A percentile compares a stretch with the other conserved stretches of the same genome.
phyloP scores from a whole-genome alignment of 2,329 filamentous ascomycete species.

The Lizonia empirigonia region DNA sequence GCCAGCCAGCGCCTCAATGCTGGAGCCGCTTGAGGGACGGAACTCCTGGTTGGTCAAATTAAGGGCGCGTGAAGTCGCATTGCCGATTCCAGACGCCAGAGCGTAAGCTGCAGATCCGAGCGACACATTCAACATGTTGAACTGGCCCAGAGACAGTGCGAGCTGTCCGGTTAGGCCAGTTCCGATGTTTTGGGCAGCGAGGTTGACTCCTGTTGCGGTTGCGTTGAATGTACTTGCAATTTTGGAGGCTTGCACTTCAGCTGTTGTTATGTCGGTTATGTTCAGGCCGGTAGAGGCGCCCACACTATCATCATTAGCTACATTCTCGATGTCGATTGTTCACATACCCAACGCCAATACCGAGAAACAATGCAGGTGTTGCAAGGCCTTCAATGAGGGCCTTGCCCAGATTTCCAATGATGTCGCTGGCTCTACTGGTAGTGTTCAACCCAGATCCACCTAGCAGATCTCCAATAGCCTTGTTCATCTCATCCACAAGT shows the following conservation, averaged over 20 bases:
- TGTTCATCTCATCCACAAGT: slow-evolving; percentile 18
- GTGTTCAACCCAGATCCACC: slow-evolving; percentile 10
- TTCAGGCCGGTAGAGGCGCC: slow-evolving; percentile 36
- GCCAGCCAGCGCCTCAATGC: slow-evolving; percentile 30
- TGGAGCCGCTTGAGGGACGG: slow-evolving; percentile 22
- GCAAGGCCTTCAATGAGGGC: slow-evolving; percentile 22
- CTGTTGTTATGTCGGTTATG: slow-evolving; percentile 24
- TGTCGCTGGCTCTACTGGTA: slow-evolving; percentile 19
- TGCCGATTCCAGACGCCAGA: slow-evolving; percentile 37
- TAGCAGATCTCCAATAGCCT: slow-evolving; percentile 10
- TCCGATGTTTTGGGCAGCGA: slow-evolving; percentile 35
- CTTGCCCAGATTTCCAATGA: slow-evolving; percentile 21
- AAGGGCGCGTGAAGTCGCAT: slow-evolving; percentile 33
- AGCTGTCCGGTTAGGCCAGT: slow-evolving; percentile 31
- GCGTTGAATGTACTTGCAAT: slow-evolving; percentile 29
- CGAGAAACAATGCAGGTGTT: slow-evolving; percentile 38
- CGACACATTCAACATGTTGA: not conserved
- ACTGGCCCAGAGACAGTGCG: slow-evolving; percentile 16
- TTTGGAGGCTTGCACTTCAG: slow-evolving; percentile 24
- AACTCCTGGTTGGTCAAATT: slow-evolving; percentile 29
- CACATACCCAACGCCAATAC: slow-evolving; percentile 38
- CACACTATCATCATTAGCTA: slow-evolving; percentile 27
- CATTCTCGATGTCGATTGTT: not conserved
- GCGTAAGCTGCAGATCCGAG: slow-evolving; percentile 32
- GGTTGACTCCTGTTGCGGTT: slow-evolving; percentile 32